Evolutionary conservation across 176 grass and related monocot species (phyloP).

Genomic region (Cymbopogon citratus): DNA sequence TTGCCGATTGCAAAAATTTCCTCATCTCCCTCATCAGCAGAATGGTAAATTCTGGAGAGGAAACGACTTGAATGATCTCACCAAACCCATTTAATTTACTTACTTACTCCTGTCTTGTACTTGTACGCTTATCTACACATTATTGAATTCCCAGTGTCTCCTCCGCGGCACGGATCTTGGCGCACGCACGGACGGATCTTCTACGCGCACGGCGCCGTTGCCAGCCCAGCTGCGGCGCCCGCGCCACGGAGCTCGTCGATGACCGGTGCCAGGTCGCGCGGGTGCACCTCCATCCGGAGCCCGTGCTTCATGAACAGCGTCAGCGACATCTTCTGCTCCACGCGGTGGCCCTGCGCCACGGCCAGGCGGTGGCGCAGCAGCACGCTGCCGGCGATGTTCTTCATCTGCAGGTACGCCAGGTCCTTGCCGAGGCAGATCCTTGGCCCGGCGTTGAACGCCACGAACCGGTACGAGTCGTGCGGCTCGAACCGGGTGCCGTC

Average conservation of each 20-base stretch:
- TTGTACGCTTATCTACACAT: too few relatives aligned
- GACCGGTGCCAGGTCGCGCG: constrained; percentile 51
- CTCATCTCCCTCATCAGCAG: too few relatives aligned
- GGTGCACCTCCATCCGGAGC: constrained; percentile 66
- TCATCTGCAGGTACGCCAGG: constrained; percentile 98
- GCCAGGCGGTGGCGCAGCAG: constrained; percentile 72
- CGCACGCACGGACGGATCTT: neutral
- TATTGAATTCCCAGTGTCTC: neutral
- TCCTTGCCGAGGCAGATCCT: constrained; percentile 93
- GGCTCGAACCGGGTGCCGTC: constrained; percentile 69
- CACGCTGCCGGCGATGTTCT: constrained; percentile 79
- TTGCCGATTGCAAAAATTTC: too few relatives aligned
- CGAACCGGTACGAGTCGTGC: constrained; percentile 79
- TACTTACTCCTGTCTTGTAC: too few relatives aligned
- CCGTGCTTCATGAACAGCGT: constrained; percentile 97
- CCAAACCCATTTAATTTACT: too few relatives aligned
- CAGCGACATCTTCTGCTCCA: constrained; percentile 99
- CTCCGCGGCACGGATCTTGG: constrained; percentile 37
- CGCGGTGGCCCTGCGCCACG: constrained; percentile 63
- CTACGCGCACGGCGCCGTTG: constrained; percentile 48
- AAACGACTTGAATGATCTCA: too few relatives aligned
- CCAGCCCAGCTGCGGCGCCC: neutral
- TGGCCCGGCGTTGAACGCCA: constrained; percentile 91
- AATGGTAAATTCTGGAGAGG: too few relatives aligned
- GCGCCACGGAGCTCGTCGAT: constrained; percentile 18